Evolutionary conservation across 441 rosid species (phyloP).

Genomic region (Pelargonium australe): DNA sequence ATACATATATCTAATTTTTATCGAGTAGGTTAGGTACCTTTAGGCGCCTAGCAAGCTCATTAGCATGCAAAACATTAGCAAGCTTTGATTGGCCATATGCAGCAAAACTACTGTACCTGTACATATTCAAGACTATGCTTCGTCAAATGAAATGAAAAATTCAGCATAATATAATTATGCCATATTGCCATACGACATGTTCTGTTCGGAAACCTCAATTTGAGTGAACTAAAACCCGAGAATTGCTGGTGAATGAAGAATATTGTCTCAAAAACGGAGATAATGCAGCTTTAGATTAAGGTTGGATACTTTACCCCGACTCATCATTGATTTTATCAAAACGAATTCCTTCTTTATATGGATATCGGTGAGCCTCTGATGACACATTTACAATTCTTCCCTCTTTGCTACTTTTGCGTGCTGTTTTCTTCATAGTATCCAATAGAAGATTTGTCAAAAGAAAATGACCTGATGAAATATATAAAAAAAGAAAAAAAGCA

Average conservation of each 20-base stretch:
- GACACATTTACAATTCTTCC: conserved; percentile 64
- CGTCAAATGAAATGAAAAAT: neutral
- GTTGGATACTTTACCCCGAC: conserved; percentile 35
- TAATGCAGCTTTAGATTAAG: neutral
- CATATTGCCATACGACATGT: neutral
- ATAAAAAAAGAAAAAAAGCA: neutral
- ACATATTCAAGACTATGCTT: conserved; percentile 10
- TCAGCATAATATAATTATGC: neutral
- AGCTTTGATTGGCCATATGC: conserved; percentile 60
- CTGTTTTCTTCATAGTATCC: conserved; percentile 60
- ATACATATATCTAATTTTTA: neutral
- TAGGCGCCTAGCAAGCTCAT: conserved; percentile 47
- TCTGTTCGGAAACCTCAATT: neutral
- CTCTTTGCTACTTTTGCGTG: conserved; percentile 41
- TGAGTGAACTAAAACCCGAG: neutral
- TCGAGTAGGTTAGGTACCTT: conserved; percentile 31
- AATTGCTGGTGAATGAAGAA: too few species aligned
- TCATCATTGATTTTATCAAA: conserved; percentile 45
- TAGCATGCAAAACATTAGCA: conserved; percentile 49
- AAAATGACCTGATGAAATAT: conserved; percentile 52
- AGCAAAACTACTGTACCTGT: conserved; percentile 34
- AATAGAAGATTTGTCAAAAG: conserved; percentile 53
- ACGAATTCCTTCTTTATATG: conserved; percentile 49
- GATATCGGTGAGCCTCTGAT: conserved; percentile 43
- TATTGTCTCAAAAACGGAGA: neutral